Conservation (phyloP, 2,329 filamentous ascomycete genomes). For the Botryotinia narcissicola region DNA sequence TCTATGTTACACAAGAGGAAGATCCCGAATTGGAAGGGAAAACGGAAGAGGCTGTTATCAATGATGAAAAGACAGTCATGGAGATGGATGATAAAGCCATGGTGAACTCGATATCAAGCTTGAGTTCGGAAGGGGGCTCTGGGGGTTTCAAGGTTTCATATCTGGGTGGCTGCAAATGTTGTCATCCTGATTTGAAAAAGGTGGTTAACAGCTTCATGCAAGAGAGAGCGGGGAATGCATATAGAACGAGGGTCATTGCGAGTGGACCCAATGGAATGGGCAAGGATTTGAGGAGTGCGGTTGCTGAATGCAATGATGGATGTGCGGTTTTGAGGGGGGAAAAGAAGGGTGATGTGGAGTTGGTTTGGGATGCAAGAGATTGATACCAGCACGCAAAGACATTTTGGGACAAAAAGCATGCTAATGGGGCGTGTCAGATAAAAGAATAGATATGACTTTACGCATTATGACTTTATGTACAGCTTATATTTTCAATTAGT, state of each 20-base stretch:
- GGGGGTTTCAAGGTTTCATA: not conserved
- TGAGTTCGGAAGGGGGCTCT: too few species aligned
- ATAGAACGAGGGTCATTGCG: constrained; percentile 55
- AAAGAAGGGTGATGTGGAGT: constrained; percentile 52
- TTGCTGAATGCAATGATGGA: constrained; percentile 53
- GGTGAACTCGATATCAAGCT: not conserved
- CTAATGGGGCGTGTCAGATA: not conserved
- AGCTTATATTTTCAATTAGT: not conserved
- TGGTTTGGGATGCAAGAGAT: constrained; percentile 58
- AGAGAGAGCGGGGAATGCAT: constrained; percentile 42
- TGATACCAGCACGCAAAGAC: constrained; percentile 7
- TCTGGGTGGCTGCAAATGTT: not conserved
- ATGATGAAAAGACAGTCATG: not conserved
- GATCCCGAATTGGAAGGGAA: not conserved
- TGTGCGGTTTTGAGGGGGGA: constrained; percentile 54
- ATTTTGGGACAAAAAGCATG: not conserved
- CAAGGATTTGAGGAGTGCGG: constrained; percentile 52
- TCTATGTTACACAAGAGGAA: constrained; percentile 53
- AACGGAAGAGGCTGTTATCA: not conserved
- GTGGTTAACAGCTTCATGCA: constrained; percentile 51
- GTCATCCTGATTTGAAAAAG: constrained; percentile 27
- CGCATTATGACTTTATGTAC: not conserved
- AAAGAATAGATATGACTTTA: not conserved
- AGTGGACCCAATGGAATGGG: constrained; percentile 62
- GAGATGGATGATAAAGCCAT: not conserved